Evolutionary conservation across 495 filamentous ascomycete genomes (phyloP), one percentile per base, ranked within the genome.

Genomic region (Aspergillus biplanus): DNA sequence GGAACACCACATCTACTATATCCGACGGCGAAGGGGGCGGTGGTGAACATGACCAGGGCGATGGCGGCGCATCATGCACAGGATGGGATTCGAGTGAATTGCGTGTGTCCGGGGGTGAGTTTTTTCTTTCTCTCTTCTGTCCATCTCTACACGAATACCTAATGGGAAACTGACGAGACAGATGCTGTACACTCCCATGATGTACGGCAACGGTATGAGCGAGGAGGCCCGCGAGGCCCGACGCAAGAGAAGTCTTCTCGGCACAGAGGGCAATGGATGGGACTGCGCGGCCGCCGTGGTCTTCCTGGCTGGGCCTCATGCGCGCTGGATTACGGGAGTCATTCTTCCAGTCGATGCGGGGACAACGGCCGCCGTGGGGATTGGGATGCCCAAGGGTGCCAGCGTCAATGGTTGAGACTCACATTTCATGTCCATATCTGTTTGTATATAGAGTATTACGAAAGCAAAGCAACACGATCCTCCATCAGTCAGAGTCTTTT

Each of bases 111-210:
- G 15, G 85, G 85, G 56, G 58, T 61, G 11, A 13, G 49, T 54
- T 21, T 42, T 11, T 42, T 33, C 18, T 2, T 18, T 52, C 33
- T 15, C 18, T 34, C 16, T 33, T 33, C 33, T 33, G 13, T 12
- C n/a, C 5, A 27, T 39, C 13, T 39, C 37, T 39, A 39, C 37
- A 8, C 37, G 5, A 33, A 33, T 27, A 18, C 42, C 15, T 18
- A 15, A 9, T 9, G 0, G 4, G 21, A 21, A 2, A 11, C 44
- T 59, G 33, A 46, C 35, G 21, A 3, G 21, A 8, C 11, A 61
- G 58, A 85, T 86, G 82, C 73, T 87, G 6, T 87, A 81, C 58
- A 86, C 83, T n/a, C 83, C 85, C 0, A 86, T 86, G 84, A 82
- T 86, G 75, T 82, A 82, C 62, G 74, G 68, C 3, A 71, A 74